A percentile compares a stretch with the other conserved stretches of the same genome.
Conservation (phyloP, 2,329 filamentous ascomycete genomes). For the Botrytis elliptica region DNA sequence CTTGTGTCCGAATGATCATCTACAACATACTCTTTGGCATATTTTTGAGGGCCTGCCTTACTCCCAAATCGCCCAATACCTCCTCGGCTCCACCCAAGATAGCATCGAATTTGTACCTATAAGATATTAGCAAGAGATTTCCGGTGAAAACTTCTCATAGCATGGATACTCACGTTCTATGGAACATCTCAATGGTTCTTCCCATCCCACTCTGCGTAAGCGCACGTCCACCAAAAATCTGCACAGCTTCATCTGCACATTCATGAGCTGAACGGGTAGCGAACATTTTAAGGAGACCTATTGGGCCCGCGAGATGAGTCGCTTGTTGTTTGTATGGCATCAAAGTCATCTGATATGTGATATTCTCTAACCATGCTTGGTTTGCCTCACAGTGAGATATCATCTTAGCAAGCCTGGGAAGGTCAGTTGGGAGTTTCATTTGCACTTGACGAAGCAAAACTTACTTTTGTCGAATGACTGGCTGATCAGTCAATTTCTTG, state of each 20-base stretch:
- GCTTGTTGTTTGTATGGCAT: conserved; percentile 79
- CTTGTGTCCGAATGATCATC: neutral
- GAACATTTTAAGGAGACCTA: conserved; percentile 79
- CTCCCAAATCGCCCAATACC: conserved; percentile 76
- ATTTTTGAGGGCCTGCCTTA: conserved; percentile 77
- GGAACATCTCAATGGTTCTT: conserved; percentile 77
- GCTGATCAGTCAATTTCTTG: conserved; percentile 79
- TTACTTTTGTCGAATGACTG: conserved; percentile 78
- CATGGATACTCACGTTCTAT: conserved; percentile 53
- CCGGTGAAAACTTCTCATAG: conserved; percentile 39
- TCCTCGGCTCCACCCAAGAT: conserved; percentile 81
- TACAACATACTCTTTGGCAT: conserved; percentile 85
- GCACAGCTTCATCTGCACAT: conserved; percentile 78
- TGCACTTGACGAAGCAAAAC: conserved; percentile 28
- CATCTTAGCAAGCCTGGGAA: conserved; percentile 72
- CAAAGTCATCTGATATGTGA: conserved; percentile 85
- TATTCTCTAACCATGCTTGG: conserved; percentile 80
- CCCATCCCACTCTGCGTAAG: conserved; percentile 84
- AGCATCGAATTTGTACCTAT: conserved; percentile 65
- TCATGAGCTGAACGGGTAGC: conserved; percentile 76
- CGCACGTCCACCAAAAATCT: conserved; percentile 82
- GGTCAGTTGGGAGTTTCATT: conserved; percentile 19
- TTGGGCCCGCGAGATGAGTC: conserved; percentile 73
- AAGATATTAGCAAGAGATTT: neutral
- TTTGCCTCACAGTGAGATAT: conserved; percentile 78